Percentiles rank a stretch among this genome's conserved stretches.
Evolutionary conservation across 176 grass and related monocot species (phyloP).

Genomic region (Tillandsia leiboldiana): DNA sequence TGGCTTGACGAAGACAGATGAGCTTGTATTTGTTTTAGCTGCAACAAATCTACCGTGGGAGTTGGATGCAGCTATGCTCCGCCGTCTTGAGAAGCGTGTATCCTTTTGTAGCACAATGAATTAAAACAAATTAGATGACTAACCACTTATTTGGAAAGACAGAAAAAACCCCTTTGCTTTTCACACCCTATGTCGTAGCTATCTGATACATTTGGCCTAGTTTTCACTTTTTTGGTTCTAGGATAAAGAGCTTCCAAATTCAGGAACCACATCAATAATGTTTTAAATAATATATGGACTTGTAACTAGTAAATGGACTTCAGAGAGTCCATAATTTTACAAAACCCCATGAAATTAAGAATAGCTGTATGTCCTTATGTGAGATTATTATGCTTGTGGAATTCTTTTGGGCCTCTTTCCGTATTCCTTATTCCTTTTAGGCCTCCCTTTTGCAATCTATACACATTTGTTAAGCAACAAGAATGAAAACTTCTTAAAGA

Average conservation of each 20-base stretch:
- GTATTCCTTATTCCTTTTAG: no score
- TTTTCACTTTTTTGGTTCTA: neutral
- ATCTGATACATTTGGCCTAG: neutral
- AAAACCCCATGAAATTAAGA: neutral
- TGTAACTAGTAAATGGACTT: neutral
- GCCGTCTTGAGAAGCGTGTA: constrained; percentile 83
- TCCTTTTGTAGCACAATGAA: constrained; percentile 7
- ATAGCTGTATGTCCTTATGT: neutral
- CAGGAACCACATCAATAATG: neutral
- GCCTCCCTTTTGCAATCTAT: no score
- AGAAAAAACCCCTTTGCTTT: neutral
- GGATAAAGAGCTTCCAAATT: neutral
- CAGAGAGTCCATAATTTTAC: neutral
- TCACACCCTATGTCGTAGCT: neutral
- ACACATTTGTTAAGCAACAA: no score
- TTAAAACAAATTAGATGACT: neutral
- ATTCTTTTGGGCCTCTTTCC: neutral
- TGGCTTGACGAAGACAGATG: constrained; percentile 87
- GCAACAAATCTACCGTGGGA: constrained; percentile 97
- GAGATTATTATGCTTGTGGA: neutral
- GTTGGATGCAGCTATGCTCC: constrained; percentile 87
- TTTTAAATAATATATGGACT: neutral
- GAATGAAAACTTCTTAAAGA: no score
- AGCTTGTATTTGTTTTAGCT: constrained; percentile 89
- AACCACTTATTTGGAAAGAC: neutral